Conservation (phyloP, 2,329 filamentous ascomycete species). For the Botryotinia convoluta region DNA sequence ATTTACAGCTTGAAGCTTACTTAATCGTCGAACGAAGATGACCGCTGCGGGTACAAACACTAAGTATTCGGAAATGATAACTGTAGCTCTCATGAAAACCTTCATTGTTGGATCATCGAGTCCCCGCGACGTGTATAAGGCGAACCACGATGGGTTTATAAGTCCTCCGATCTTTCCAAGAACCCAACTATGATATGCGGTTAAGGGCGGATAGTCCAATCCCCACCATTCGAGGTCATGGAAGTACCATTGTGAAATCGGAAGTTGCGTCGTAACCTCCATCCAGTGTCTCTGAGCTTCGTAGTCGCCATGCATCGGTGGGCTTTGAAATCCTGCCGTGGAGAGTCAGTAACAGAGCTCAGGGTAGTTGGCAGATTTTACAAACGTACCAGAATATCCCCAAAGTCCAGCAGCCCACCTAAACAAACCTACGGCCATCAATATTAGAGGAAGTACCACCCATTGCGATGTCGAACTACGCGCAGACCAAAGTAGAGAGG, state of each 20-base stretch:
- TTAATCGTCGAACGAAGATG: slow-evolving; percentile 80
- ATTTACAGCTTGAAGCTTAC: slow-evolving; percentile 71
- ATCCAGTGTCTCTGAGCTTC: slow-evolving; percentile 99
- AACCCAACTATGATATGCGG: slow-evolving; percentile 98
- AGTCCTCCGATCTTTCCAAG: slow-evolving; percentile 78
- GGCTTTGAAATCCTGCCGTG: slow-evolving; percentile 65
- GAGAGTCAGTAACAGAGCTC: slow-evolving; percentile 21
- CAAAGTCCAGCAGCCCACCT: slow-evolving; percentile 90
- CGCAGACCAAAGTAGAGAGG: slow-evolving; percentile 91
- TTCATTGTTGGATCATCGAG: slow-evolving; percentile 77
- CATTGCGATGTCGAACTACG: slow-evolving; percentile 84
- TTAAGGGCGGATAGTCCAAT: slow-evolving; percentile 94
- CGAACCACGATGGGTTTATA: slow-evolving; percentile 85
- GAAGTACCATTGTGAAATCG: slow-evolving; percentile 95
- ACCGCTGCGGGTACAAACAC: slow-evolving; percentile 82
- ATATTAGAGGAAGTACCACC: slow-evolving; percentile 80
- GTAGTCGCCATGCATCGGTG: slow-evolving; percentile 94
- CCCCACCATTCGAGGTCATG: slow-evolving; percentile 98
- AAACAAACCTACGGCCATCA: slow-evolving; percentile 90
- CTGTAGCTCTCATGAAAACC: slow-evolving; percentile 92
- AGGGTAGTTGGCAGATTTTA: not conserved
- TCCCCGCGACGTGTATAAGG: slow-evolving; percentile 77
- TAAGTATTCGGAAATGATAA: slow-evolving; percentile 86
- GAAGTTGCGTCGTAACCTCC: slow-evolving; percentile 88
- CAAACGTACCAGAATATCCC: slow-evolving; percentile 80